Percentiles rank a stretch among this genome's conserved stretches.
Evolutionary conservation across 2,329 filamentous ascomycete genomes (phyloP).

Genomic region (Cryphonectria radicalis): DNA sequence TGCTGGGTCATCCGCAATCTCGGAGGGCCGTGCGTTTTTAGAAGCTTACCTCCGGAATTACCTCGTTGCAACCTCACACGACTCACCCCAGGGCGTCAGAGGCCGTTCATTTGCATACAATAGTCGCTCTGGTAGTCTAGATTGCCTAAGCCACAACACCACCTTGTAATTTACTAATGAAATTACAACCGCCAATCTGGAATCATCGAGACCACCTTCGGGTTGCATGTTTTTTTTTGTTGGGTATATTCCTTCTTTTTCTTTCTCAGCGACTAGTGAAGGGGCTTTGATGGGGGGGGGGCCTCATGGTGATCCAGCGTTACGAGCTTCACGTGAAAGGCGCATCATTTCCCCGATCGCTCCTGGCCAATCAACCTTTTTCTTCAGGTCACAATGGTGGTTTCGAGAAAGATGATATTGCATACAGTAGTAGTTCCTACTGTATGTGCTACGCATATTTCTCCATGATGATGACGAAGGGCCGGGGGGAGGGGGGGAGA

Average conservation of each 20-base stretch:
- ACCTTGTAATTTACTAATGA: constrained; percentile 20
- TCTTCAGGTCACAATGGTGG: neutral
- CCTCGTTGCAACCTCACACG: neutral
- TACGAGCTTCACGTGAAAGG: constrained; percentile 4
- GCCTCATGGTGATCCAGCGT: neutral
- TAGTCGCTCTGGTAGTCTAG: neutral
- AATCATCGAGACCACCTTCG: neutral
- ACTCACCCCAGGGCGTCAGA: neutral
- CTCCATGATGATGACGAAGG: neutral
- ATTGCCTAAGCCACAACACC: constrained; percentile 8
- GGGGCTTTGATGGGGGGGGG: neutral
- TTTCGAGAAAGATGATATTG: neutral
- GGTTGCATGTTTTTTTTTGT: neutral
- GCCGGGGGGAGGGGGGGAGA: neutral
- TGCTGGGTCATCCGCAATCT: neutral
- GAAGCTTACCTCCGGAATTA: neutral
- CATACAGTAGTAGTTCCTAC: neutral
- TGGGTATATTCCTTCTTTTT: too few relatives aligned
- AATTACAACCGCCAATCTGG: constrained; percentile 17
- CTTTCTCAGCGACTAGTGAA: neutral
- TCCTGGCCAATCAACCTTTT: neutral
- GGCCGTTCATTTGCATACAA: constrained; percentile 6
- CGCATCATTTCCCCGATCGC: neutral
- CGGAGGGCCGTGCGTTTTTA: neutral
- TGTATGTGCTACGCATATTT: neutral